These are phyloP conservation scores for Clonostachys rosea DNA, from an alignment of 2,329 filamentous ascomycete species.

Conservation along the genomic window DNA sequence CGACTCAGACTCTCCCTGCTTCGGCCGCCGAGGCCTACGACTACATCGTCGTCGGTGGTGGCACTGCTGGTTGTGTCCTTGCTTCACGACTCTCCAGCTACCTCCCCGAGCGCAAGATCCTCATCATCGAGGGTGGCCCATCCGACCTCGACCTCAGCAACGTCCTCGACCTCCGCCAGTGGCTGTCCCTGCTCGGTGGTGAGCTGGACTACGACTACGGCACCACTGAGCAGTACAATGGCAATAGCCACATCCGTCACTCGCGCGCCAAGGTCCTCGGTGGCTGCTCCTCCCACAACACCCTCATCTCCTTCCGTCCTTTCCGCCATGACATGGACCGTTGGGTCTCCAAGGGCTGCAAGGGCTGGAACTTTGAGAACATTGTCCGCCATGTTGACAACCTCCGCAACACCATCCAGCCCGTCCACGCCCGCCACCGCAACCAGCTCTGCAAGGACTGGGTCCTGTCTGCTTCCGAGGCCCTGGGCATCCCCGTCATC, in stretches of 20 bases:
- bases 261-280: slow-evolving; percentile 89
- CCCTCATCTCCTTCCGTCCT: slow-evolving; percentile 85
- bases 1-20: slow-evolving; percentile 62
- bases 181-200: slow-evolving; percentile 79
- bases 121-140: slow-evolving; percentile 84
- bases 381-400: slow-evolving; percentile 80
- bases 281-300: slow-evolving; percentile 92
- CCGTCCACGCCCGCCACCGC: slow-evolving; percentile 77
- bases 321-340: slow-evolving; percentile 84
- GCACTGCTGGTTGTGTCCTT: slow-evolving; percentile 82
- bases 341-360: slow-evolving; percentile 78
- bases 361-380: slow-evolving; percentile 81
- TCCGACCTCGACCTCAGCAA: slow-evolving; percentile 86
- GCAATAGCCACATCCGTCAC: slow-evolving; percentile 89
- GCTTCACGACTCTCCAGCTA: slow-evolving; percentile 78
- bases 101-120: slow-evolving; percentile 73
- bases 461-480: slow-evolving; percentile 74
- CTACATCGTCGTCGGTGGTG: slow-evolving; percentile 82
- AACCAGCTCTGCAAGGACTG: slow-evolving; percentile 92
- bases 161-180: slow-evolving; percentile 81
- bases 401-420: slow-evolving; percentile 85
- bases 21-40: slow-evolving; percentile 67
- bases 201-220: slow-evolving; percentile 89
- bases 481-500: slow-evolving; percentile 76
- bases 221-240: slow-evolving; percentile 85